phyloP scores from a whole-genome alignment of 352 stramenopile species.

The Phytopythium ostracodes region DNA sequence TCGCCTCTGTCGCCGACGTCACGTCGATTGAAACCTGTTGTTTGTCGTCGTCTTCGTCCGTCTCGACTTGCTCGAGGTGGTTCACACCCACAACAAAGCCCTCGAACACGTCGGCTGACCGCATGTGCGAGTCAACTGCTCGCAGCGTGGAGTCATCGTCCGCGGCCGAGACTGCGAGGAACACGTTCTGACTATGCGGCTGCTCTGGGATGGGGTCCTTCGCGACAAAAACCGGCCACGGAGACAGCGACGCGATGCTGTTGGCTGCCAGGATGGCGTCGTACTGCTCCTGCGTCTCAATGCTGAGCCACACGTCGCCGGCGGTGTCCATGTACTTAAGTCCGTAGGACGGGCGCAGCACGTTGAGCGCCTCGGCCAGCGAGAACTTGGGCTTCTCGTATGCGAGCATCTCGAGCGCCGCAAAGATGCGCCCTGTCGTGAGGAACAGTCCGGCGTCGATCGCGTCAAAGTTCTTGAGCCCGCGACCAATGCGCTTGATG shows the following conservation, averaged over 20 bases:
- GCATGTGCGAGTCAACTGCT: conserved; percentile 47
- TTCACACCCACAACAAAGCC: conserved; percentile 83
- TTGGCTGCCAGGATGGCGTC: conserved; percentile 54
- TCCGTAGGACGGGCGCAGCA: conserved; percentile 69
- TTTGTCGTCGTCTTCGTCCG: conserved; percentile 7
- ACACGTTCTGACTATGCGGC: conserved; percentile 38
- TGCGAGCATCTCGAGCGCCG: conserved; percentile 79
- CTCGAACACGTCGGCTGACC: conserved; percentile 57
- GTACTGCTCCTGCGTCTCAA: conserved; percentile 72
- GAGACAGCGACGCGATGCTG: conserved; percentile 50
- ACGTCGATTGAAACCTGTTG: conserved; percentile 1
- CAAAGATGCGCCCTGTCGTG: conserved; percentile 63
- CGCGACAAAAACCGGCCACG: conserved; percentile 76
- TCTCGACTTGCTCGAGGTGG: conserved; percentile 45
- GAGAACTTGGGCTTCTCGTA: conserved; percentile 84
- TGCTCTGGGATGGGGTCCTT: conserved; percentile 39
- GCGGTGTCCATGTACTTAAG: conserved; percentile 67
- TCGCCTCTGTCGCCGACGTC: conserved; percentile 40
- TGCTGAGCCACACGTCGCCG: conserved; percentile 70
- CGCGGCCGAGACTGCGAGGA: conserved; percentile 67
- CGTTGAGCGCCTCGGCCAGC: conserved; percentile 78
- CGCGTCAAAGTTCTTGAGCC: conserved; percentile 66
- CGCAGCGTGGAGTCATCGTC: conserved; percentile 79
- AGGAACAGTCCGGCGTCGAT: conserved; percentile 79
- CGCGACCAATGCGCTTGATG: conserved; percentile 66